A percentile compares a stretch with the other conserved stretches of the same genome.
Evolutionary conservation across 495 filamentous ascomycete genomes (phyloP).

Genomic region (Neurospora tetrasperma): DNA sequence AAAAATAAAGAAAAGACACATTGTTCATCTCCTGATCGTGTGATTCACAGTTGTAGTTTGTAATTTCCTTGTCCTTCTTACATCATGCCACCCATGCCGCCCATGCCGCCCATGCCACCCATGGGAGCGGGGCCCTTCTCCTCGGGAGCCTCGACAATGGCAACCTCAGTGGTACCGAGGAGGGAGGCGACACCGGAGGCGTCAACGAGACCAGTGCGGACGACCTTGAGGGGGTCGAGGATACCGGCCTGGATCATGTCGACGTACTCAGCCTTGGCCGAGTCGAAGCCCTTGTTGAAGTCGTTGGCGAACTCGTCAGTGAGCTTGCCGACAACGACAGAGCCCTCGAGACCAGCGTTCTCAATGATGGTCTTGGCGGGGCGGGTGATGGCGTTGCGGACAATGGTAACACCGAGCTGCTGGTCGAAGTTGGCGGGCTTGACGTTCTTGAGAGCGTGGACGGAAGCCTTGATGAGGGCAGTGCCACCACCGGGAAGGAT

Average conservation of each 20-base stretch:
- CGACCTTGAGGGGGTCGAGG: slow-evolving; percentile 97
- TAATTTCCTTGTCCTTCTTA: slow-evolving; percentile 20
- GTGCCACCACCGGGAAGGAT: slow-evolving; percentile 98
- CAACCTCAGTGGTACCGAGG: slow-evolving; percentile 95
- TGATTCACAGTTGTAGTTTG: neutral
- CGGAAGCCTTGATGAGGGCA: slow-evolving; percentile 91
- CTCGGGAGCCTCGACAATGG: slow-evolving; percentile 90
- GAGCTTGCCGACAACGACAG: slow-evolving; percentile 94
- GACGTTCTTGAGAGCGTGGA: slow-evolving; percentile 70
- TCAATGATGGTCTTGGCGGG: slow-evolving; percentile 92
- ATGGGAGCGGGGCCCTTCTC: slow-evolving; percentile 62
- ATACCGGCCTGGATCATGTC: slow-evolving; percentile 98
- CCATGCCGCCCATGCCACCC: slow-evolving; percentile 58
- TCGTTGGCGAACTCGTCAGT: slow-evolving; percentile 84
- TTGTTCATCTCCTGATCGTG: neutral
- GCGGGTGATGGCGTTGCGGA: slow-evolving; percentile 93
- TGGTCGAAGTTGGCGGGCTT: slow-evolving; percentile 96
- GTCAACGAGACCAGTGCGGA: slow-evolving; percentile 88
- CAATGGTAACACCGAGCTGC: slow-evolving; percentile 93
- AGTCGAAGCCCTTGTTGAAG: slow-evolving; percentile 98
- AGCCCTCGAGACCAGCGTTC: slow-evolving; percentile 94
- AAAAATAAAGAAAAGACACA: neutral
- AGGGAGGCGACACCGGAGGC: slow-evolving; percentile 94
- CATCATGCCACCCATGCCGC: slow-evolving; percentile 41
- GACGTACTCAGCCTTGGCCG: slow-evolving; percentile 90